A percentile compares a stretch with the other conserved stretches of the same genome.
phyloP scores from a whole-genome alignment of 1,284 basidiomycete genomes.

The Pyrrhoderma noxium region DNA sequence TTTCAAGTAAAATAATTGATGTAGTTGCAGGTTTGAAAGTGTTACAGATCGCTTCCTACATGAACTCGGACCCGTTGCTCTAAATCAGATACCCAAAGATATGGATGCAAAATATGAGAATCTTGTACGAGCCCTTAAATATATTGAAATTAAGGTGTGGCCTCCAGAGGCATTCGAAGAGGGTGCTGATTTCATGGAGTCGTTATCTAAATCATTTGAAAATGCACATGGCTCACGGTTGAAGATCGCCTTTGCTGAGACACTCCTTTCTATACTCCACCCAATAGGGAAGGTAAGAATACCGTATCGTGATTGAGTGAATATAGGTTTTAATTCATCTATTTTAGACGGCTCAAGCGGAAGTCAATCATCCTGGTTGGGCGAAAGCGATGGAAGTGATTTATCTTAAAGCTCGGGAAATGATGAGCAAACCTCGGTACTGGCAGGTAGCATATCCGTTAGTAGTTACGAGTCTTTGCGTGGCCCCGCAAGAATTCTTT shows the following conservation, averaged over 20 bases:
- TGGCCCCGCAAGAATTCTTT: constrained; percentile 83
- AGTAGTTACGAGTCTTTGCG: constrained; percentile 77
- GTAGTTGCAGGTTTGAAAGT: constrained; percentile 60
- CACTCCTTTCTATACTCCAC: constrained; percentile 73
- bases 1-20: background rate
- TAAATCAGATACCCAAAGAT: constrained; percentile 71
- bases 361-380: constrained; percentile 95
- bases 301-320: constrained; percentile 4
- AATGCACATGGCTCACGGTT: constrained; percentile 80
- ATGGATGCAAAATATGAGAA: constrained; percentile 76
- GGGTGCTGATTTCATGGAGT: constrained; percentile 86
- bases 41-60: constrained; percentile 81
- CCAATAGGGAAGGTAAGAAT: constrained; percentile 76
- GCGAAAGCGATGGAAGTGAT: constrained; percentile 85
- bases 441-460: constrained; percentile 88
- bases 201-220: constrained; percentile 76
- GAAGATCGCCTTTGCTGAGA: constrained; percentile 85
- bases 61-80: constrained; percentile 69
- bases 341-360: constrained; percentile 81
- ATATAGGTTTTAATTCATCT: constrained; percentile 7
- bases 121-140: constrained; percentile 69
- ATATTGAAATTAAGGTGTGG: constrained; percentile 85
- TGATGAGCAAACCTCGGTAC: constrained; percentile 87
- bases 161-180: constrained; percentile 92
- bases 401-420: constrained; percentile 77